Conservation (phyloP, 1,139 yeast species). For the Candida sanyaensis region DNA sequence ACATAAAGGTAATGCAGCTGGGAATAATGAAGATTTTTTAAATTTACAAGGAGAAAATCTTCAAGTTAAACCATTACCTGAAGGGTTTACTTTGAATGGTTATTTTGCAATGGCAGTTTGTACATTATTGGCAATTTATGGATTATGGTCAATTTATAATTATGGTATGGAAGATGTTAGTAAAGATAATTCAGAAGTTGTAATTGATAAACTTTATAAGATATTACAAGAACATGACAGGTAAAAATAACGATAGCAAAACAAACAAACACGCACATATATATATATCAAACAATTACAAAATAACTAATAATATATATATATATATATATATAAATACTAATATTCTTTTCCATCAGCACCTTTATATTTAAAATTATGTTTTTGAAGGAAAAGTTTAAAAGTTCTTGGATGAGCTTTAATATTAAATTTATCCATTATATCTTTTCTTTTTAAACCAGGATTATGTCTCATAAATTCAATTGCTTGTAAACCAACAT, state of each 20-base stretch:
- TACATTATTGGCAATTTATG: conserved; percentile 74
- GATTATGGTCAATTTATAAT: conserved; percentile 71
- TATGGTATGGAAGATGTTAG: conserved; percentile 82
- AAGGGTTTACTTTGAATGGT: conserved; percentile 89
- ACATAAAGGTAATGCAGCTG: conserved; percentile 83
- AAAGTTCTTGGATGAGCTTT: too few relatives aligned
- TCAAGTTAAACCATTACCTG: conserved; percentile 67
- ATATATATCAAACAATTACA: background rate
- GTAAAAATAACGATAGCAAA: background rate
- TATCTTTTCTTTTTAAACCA: too few relatives aligned
- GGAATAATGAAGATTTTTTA: conserved; percentile 56
- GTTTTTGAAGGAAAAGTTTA: too few relatives aligned
- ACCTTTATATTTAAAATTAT: too few relatives aligned
- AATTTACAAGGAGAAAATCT: conserved; percentile 73
- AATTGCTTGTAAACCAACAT: too few relatives aligned
- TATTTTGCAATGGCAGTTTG: conserved; percentile 85
- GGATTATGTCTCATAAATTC: too few relatives aligned
- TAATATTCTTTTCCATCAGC: too few relatives aligned
- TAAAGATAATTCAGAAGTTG: conserved; percentile 53
- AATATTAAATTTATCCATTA: too few relatives aligned
- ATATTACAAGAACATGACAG: conserved; percentile 31
- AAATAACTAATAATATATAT: background rate
- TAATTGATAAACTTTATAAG: conserved; percentile 49
- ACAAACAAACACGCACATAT: too few relatives aligned
- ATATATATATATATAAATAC: too few relatives aligned